A percentile compares a stretch with the other conserved stretches of the same genome.
These are phyloP conservation scores for Cymbidium sinense DNA, from an alignment of 106 monocot genomes.

Conservation along the genomic window DNA sequence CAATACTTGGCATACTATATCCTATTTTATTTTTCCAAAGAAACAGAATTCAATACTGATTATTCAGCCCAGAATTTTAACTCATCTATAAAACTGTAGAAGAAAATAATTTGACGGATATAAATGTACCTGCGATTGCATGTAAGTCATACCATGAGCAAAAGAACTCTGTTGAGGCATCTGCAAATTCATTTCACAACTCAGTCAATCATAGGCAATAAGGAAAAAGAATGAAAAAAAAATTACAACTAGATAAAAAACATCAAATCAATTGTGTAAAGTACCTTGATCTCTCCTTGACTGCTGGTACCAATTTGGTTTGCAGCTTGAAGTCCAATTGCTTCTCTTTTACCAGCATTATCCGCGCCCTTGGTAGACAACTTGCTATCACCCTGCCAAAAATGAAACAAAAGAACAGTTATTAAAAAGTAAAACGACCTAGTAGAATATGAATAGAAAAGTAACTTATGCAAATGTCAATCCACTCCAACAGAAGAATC, in stretches of 20 bases:
- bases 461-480: neutral
- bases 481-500: neutral
- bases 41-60: neutral
- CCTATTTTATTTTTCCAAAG: neutral
- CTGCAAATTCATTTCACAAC: neutral
- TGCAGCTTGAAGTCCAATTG: neutral
- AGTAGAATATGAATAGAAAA: neutral
- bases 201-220: neutral
- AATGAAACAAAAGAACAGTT: neutral
- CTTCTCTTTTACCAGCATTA: neutral
- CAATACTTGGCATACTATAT: neutral
- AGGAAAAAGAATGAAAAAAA: neutral
- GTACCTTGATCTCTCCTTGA: neutral
- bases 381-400: conserved; percentile 6
- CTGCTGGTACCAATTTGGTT: conserved; percentile 5
- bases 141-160: conserved; percentile 3
- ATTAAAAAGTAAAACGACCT: neutral
- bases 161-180: conserved; percentile 3
- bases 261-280: neutral
- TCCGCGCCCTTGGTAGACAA: neutral
- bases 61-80: neutral
- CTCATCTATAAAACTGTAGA: neutral
- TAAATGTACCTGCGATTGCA: conserved; percentile 9
- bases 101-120: neutral
- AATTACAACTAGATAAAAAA: neutral